phyloP scores from a whole-genome alignment of 1,139 yeast genomes.

The Geotrichum reessii region DNA sequence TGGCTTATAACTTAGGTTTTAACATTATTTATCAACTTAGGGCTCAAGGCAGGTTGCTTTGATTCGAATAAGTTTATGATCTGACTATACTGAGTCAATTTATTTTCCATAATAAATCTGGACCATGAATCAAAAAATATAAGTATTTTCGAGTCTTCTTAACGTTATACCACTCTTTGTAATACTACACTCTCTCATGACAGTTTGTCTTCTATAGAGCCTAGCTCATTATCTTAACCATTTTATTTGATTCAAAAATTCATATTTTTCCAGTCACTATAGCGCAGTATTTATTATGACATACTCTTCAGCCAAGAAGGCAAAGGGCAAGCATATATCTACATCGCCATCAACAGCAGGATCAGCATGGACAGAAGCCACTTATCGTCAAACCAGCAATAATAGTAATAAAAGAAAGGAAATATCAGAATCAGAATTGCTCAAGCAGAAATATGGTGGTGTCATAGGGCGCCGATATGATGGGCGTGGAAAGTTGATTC shows the following conservation, averaged over 20 bases:
- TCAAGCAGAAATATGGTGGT: constrained; percentile 17
- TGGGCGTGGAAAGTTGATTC: constrained; percentile 15
- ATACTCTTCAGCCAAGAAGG: not conserved
- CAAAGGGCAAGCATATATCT: not conserved
- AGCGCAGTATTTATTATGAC: not conserved
- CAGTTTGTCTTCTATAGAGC: not conserved
- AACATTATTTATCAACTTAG: not conserved
- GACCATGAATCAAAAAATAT: not conserved
- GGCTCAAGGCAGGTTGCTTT: not conserved
- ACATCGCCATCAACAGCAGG: not conserved
- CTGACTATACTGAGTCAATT: not conserved
- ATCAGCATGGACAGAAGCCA: constrained; percentile 4
- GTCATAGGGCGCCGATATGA: constrained; percentile 17
- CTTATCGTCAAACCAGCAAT: not conserved
- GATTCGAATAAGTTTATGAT: not conserved
- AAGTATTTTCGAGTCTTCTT: not conserved
- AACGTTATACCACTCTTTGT: not conserved
- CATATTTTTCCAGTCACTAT: not conserved
- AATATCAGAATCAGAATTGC: not conserved
- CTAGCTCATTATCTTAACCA: not conserved
- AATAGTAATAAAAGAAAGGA: not conserved
- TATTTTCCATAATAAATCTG: not conserved
- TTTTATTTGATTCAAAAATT: not conserved
- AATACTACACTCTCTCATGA: not conserved
- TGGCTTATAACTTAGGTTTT: not conserved